Evolutionary conservation across 495 filamentous ascomycete species (phyloP).

Genomic region (Tuber aestivum): DNA sequence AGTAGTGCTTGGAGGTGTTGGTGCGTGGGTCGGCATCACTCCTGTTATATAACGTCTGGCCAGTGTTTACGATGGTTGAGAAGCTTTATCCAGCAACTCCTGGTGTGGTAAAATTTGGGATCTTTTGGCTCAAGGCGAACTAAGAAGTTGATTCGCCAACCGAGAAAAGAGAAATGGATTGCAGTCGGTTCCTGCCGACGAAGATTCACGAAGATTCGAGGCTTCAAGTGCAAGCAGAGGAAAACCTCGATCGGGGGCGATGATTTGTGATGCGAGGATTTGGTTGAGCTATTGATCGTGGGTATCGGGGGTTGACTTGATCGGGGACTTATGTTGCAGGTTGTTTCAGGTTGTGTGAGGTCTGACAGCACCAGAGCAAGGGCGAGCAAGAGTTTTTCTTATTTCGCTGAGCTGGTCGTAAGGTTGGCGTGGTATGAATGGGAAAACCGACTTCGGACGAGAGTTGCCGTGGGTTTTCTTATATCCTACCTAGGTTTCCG

Average conservation of each 20-base stretch:
- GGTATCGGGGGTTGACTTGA: slow-evolving; percentile 9
- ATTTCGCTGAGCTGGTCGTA: slow-evolving; percentile 25
- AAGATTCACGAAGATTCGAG: not conserved
- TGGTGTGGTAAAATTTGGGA: not conserved
- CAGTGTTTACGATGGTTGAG: slow-evolving; percentile 19
- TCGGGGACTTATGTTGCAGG: slow-evolving; percentile 12
- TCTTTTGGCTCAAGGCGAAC: not conserved
- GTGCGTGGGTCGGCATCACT: slow-evolving; percentile 37
- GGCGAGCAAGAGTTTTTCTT: slow-evolving; percentile 19
- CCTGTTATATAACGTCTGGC: slow-evolving; percentile 36
- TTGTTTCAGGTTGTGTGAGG: slow-evolving; percentile 29
- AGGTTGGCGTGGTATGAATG: slow-evolving; percentile 31
- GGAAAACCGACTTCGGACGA: slow-evolving; percentile 39
- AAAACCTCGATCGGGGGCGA: not conserved
- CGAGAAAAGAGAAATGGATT: slow-evolving; percentile 4
- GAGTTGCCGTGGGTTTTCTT: slow-evolving; percentile 39
- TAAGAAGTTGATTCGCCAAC: not conserved
- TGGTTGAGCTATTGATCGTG: not conserved
- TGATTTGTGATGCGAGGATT: slow-evolving; percentile 2
- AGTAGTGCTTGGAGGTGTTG: slow-evolving; percentile 36
- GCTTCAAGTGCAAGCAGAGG: not conserved
- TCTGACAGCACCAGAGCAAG: not conserved
- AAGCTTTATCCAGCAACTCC: slow-evolving; percentile 1
- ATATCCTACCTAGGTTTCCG: slow-evolving; percentile 37
- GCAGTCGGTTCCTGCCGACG: slow-evolving; percentile 1